Conservation (phyloP, 306 rosid genomes). For the Calophaca sinica region DNA sequence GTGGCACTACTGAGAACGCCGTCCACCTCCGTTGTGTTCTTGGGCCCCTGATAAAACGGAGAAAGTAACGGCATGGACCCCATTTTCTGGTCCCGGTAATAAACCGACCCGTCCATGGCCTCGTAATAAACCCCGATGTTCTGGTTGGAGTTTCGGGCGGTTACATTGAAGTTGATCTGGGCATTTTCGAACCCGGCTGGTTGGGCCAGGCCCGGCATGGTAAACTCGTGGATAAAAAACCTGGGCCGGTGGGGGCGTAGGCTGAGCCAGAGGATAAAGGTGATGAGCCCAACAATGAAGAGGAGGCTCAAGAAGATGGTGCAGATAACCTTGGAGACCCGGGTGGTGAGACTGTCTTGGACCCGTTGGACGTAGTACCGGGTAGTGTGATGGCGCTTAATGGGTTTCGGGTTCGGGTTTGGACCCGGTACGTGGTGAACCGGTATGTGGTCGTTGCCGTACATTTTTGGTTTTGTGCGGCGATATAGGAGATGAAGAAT, state of each 20-base stretch:
- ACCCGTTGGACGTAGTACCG: conserved; percentile 76
- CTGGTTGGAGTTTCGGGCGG: conserved; percentile 80
- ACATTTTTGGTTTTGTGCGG: conserved; percentile 46
- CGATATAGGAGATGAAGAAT: conserved; percentile 2
- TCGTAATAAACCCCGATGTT: conserved; percentile 69
- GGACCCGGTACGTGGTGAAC: conserved; percentile 41
- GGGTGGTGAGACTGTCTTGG: conserved; percentile 78
- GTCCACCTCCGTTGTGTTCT: conserved; percentile 58
- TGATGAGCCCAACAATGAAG: conserved; percentile 57
- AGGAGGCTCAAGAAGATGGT: conserved; percentile 68
- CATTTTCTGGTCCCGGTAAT: conserved; percentile 64
- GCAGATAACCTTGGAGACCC: conserved; percentile 73
- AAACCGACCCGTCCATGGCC: conserved; percentile 62
- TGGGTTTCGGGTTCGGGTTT: conserved; percentile 41
- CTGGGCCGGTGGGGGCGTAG: conserved; percentile 93
- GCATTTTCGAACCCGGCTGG: conserved; percentile 58
- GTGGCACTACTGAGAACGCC: conserved; percentile 59
- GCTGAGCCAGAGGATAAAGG: conserved; percentile 85
- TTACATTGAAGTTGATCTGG: conserved; percentile 51
- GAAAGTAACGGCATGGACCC: conserved; percentile 55
- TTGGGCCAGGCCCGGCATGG: conserved; percentile 65
- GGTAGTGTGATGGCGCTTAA: conserved; percentile 67
- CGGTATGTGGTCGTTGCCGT: conserved; percentile 51
- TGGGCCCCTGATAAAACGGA: conserved; percentile 71
- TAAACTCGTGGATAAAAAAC: conserved; percentile 64